Base-by-base conservation (phyloP, 2,329 filamentous ascomycete species). In the Falciphora oryzae region DNA sequence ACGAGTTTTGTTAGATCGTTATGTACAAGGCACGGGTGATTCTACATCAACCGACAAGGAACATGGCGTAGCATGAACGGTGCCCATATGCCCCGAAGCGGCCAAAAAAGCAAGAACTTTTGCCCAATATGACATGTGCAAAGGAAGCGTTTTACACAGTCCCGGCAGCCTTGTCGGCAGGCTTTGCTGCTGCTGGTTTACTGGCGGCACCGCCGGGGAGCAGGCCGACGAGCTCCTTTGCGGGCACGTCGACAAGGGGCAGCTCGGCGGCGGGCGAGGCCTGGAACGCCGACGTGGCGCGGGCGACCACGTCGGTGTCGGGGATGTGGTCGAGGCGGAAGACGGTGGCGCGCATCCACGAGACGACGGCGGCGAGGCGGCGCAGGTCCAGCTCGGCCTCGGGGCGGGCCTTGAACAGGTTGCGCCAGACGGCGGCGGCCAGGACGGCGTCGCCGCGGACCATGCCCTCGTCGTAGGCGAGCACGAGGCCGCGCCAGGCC, bases 401-500 rank as follows among this genome's bases (percentile, higher is more conserved):
- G 44, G 44, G 44, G 53, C 74, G 71, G 28, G 86, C 92, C 79
- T 94, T 93, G 82, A 92, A 96, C 65, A 99, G 74, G 76, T 98
- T 98, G 72, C 95, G 85, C 95, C 95, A 99, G 61, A 99, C 81
- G 11, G 95, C 95, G 57, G 90, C 83, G 4, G 89, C 91, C 18
- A 95, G 81, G 65, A 91, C 85, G 18, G 90, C 88, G 74, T 96
- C 92, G 13, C 90, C 89, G 75, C 88, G 89, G 69, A 88, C 81
- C 59, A 96, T 74, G 0, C 90, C 92, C 79, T 95, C 91, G 74
- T 96, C 92, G 74, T 93, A 95, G 1, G 92, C 91, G 10, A 93
- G 83, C 28, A 96, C 81, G 64, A 93, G 81, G 35, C 93, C 95
- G 65, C 95, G 88, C 92, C 94, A 99, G 78, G 97, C 93, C 66